Conservation (phyloP, 352 stramenopile genomes). For the Peronospora farinosa region DNA sequence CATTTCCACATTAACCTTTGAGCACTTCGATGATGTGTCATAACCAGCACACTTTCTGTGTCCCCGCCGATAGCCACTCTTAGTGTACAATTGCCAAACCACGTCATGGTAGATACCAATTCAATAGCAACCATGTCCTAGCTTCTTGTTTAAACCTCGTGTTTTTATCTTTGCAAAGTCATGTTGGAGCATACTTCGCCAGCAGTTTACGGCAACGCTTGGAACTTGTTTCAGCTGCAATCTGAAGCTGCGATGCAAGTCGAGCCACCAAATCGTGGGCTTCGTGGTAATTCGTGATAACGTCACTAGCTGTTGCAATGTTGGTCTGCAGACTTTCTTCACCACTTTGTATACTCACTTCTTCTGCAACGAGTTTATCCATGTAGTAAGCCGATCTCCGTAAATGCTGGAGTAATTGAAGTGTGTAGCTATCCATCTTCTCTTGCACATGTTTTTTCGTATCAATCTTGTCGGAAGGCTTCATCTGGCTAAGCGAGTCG, state of each 20-base stretch:
- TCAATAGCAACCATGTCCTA: conserved; percentile 13
- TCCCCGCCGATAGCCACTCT: conserved; percentile 14
- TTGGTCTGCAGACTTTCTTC: conserved; percentile 35
- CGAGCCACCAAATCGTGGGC: conserved; percentile 34
- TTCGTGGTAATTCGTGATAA: conserved; percentile 35
- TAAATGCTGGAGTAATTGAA: conserved; percentile 67
- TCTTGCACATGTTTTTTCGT: conserved; percentile 33
- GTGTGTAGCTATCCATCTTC: conserved; percentile 35
- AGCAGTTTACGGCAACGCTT: conserved; percentile 28
- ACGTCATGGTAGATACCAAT: conserved; percentile 16
- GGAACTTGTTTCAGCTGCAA: conserved; percentile 28
- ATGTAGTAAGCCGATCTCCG: conserved; percentile 50
- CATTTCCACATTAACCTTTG: conserved; percentile 21
- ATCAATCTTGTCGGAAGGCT: conserved; percentile 11
- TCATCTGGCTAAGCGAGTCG: conserved; percentile 40
- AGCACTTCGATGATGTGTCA: conserved; percentile 35
- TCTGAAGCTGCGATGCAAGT: conserved; percentile 37
- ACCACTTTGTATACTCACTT: conserved; percentile 42
- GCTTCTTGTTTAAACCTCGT: conserved; percentile 1
- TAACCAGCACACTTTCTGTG: conserved; percentile 16
- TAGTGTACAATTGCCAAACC: conserved; percentile 20
- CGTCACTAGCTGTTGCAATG: conserved; percentile 19
- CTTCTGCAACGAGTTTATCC: conserved; percentile 51
- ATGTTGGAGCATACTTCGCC: conserved; percentile 13
- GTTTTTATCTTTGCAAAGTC: conserved; percentile 21